Conservation (phyloP, 1,284 basidiomycete species). For the Megacollybia platyphylla region DNA sequence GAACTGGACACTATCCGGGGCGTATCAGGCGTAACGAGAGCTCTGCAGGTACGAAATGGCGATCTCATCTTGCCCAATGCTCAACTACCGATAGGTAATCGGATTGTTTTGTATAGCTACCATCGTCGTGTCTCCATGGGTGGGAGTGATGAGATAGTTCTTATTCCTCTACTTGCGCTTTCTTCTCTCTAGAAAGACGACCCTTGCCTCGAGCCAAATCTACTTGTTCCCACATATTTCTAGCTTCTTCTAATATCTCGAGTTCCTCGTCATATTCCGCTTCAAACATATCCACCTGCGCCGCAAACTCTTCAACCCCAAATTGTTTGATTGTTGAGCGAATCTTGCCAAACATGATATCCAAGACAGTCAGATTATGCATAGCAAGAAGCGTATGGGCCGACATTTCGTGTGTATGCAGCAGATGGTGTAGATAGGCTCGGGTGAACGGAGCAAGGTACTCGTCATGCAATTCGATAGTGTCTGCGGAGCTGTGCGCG, state of each 20-base stretch:
- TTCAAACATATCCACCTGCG: constrained; percentile 39
- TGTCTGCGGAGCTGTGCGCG: constrained; percentile 37
- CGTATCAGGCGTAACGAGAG: constrained; percentile 5
- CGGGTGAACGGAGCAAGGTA: constrained; percentile 35
- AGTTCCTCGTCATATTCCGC: constrained; percentile 35
- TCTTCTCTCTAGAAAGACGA: constrained; percentile 43
- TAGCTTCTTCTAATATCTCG: constrained; percentile 37
- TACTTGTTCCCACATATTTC: constrained; percentile 43
- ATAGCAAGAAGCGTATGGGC: constrained; percentile 58
- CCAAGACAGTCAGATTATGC: constrained; percentile 62
- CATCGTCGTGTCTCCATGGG: not conserved
- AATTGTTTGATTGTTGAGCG: constrained; percentile 24
- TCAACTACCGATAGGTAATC: not conserved
- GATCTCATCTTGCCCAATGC: too few species aligned
- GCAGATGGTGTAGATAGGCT: constrained; percentile 72
- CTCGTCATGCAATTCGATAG: constrained; percentile 6
- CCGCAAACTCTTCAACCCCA: constrained; percentile 19
- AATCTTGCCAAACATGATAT: constrained; percentile 48
- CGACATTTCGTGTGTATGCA: constrained; percentile 81
- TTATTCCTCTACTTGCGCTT: constrained; percentile 13
- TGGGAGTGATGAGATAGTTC: too few species aligned
- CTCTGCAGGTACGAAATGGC: constrained; percentile 4
- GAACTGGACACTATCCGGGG: constrained; percentile 6
- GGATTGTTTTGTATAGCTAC: not conserved
- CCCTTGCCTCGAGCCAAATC: constrained; percentile 58